These are phyloP conservation scores for Dothidotthia symphoricarpi DNA, from an alignment of 2,329 filamentous ascomycete species.

Conservation along the genomic window DNA sequence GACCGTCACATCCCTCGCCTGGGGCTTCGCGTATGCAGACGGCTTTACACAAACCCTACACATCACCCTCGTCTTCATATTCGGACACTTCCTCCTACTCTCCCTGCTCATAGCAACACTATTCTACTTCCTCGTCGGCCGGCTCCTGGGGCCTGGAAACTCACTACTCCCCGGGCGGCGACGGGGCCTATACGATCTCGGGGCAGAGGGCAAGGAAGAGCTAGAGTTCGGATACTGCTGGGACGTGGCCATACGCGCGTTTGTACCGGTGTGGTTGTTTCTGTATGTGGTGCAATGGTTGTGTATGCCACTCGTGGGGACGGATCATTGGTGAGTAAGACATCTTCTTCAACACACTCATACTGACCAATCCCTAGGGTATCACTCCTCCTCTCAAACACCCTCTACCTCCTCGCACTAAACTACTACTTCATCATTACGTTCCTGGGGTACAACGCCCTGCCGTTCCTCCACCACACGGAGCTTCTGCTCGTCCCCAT, in stretches of 20 bases:
- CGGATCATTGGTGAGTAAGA: slow-evolving; percentile 50
- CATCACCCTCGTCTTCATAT: slow-evolving; percentile 50
- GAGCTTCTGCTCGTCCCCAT: slow-evolving; percentile 64
- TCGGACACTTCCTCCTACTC: slow-evolving; percentile 61
- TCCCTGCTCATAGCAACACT: slow-evolving; percentile 60
- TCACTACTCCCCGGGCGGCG: slow-evolving; percentile 52
- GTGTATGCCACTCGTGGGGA: slow-evolving; percentile 60
- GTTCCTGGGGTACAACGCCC: slow-evolving; percentile 67
- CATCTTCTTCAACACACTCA: neutral
- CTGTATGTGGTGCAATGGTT: slow-evolving; percentile 67
- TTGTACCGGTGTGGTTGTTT: slow-evolving; percentile 66
- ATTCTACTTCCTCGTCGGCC: slow-evolving; percentile 64
- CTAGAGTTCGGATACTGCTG: slow-evolving; percentile 71
- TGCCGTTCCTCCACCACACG: slow-evolving; percentile 66
- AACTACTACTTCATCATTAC: slow-evolving; percentile 68
- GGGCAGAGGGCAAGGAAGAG: slow-evolving; percentile 52
- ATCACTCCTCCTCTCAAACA: slow-evolving; percentile 62
- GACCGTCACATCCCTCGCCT: slow-evolving; percentile 52
- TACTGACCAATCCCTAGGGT: slow-evolving; percentile 35
- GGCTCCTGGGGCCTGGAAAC: slow-evolving; percentile 59
- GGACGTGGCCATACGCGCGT: slow-evolving; percentile 66
- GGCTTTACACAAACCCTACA: slow-evolving; percentile 45
- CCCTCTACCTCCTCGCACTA: slow-evolving; percentile 64
- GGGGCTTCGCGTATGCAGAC: slow-evolving; percentile 58
- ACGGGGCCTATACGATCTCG: slow-evolving; percentile 57